Conservation (phyloP, 164 flowering plant genomes). For the Platanus orientalis region DNA sequence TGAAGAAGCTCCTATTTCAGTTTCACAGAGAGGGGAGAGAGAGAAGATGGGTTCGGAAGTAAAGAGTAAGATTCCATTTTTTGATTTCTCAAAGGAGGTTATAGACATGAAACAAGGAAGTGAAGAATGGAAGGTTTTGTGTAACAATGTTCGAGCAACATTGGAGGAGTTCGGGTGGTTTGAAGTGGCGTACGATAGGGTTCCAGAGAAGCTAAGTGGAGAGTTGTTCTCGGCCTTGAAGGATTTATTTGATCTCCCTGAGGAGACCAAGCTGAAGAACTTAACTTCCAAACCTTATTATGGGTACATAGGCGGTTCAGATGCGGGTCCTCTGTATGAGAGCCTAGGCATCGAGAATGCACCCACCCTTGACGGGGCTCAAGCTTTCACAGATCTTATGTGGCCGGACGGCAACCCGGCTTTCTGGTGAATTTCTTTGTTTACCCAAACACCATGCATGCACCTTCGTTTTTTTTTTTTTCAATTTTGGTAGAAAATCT, state of each 20-base stretch:
- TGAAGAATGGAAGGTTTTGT: slow-evolving; percentile 18
- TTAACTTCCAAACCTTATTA: slow-evolving; percentile 29
- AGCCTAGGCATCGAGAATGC: slow-evolving; percentile 49
- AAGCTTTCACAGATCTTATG: too few species aligned
- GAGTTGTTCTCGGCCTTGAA: slow-evolving; percentile 29
- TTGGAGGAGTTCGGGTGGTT: slow-evolving; percentile 52
- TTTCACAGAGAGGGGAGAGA: neutral
- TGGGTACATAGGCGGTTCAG: slow-evolving; percentile 34
- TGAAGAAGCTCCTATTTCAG: too few species aligned
- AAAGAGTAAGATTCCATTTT: slow-evolving; percentile 14
- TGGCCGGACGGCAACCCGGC: slow-evolving; percentile 50
- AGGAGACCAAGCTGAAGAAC: slow-evolving; percentile 40
- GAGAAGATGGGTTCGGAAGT: slow-evolving; percentile 3
- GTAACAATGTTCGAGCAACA: slow-evolving; percentile 27
- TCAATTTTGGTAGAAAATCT: too few species aligned
- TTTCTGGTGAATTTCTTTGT: slow-evolving; percentile 39
- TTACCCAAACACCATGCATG: too few species aligned
- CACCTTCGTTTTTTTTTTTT: too few species aligned
- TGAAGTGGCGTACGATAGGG: slow-evolving; percentile 17
- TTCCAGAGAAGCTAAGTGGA: slow-evolving; percentile 22
- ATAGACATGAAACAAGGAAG: slow-evolving; percentile 12
- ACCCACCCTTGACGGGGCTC: slow-evolving; percentile 10
- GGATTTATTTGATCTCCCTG: slow-evolving; percentile 52
- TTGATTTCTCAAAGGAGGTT: slow-evolving; percentile 16
- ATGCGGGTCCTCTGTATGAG: slow-evolving; percentile 29